Evolutionary conservation across 2,329 filamentous ascomycete genomes (phyloP), one percentile per base, ranked within the genome.

Genomic region (Fusarium fracticaudum): DNA sequence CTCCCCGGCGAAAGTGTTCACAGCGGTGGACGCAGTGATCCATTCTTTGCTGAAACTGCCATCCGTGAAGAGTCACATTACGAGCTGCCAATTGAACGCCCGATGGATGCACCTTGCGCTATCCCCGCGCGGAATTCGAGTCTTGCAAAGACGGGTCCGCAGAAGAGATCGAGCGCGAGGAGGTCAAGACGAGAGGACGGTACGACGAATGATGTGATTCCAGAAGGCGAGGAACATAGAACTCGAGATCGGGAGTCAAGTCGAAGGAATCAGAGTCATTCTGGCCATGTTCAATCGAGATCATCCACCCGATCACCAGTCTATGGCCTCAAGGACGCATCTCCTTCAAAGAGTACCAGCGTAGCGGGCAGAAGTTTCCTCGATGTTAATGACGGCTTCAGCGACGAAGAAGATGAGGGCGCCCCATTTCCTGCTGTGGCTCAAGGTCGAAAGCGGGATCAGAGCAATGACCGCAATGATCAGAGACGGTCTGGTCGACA

Each of bases 81-180:
- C 58, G 76, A 78, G n/a, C 76, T 81, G 17, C 73, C 80, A 1
- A 76, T 79, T 20, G 73, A 76, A 18, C 75, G 75, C 10, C 64
- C 71, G 44, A 72, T 76, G 69, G 75, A 77, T 33, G 87, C 84
- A 61, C 86, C 87, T 6, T 84, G 88, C 55, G 82, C 86, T 13
- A 93, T 94, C 61, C 92, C 93, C 0, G 81, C 86, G 13, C 88
- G 92, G 64, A 91, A 93, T 63, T 94, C 92, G 3, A 94, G 92
- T 43, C 83, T 93, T 41, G 85, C 89, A 58, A 92, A 89, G 76
- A 86, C 88, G 3, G 86, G 86, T 14, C 82, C 84, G 26, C 86
- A 83, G 15, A 90, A 87, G 80, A 86, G 90, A 63, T 86, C 87
- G 4, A 87, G 86, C 20, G 84, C 83, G 10, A 85, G 87, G 37